Evolutionary conservation across 1,139 yeast species (phyloP), one percentile per base, ranked within the genome.

Genomic region (Taphrina confusa): DNA sequence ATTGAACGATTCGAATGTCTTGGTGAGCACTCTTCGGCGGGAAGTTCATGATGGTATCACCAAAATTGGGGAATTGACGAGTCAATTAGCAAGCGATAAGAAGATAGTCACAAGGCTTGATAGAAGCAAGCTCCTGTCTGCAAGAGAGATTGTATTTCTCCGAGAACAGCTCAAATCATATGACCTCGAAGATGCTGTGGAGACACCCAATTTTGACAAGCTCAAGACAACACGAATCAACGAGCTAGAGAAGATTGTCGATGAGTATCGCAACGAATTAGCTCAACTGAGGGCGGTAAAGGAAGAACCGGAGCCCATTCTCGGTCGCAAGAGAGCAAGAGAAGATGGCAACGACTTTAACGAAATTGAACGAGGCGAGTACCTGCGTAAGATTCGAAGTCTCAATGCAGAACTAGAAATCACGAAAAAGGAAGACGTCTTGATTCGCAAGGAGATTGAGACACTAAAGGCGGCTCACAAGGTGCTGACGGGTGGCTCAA

Each of bases 101-200:
- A 49, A 51, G 2, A 18, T 14, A 4, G n/a, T n/a, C 11, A 22
- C 28, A 8, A 72, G 83, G 64, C 69, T 82, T 22, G 83, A 83
- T 61, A 78, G 81, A 60, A 85, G 82, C 63, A 78, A 78, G 60
- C 69, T 75, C 1, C 73, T 85, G 50, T 79, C 83, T n/a, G 67
- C 73, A n/a, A 82, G 81, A 64, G 94, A 87, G 68, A 79, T 84
- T 28, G 80, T 77, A 60, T 78, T 83, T 62, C 72, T 87, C 60
- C 74, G 89, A 64, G 78, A 76, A 33, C 82, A 80, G 68, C 64
- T 77, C 31, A 63, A 73, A 49, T 69, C 71, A 3, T 69, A 76
- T 36, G 80, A 78, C 60, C 64, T 65, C 3, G 74, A 69, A 37
- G 72, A 71, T 25, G 65, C 69, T 9, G 60, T 66, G 22, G 64